These are phyloP conservation scores for Pyrenochaeta sp. DNA, from an alignment of 2,329 filamentous ascomycete species.

Conservation along the genomic window DNA sequence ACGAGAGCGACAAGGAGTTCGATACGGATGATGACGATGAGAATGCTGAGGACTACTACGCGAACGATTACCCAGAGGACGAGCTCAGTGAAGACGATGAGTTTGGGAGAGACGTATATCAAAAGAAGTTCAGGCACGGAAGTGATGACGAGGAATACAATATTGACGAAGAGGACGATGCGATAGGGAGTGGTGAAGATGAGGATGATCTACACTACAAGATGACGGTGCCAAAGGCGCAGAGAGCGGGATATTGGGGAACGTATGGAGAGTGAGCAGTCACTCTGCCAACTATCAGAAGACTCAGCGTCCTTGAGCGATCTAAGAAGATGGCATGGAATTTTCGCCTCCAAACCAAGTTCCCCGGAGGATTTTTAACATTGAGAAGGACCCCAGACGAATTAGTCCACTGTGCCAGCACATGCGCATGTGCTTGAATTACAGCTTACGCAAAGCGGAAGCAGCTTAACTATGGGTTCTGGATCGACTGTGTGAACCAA, in stretches of 20 bases:
- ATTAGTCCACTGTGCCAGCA: too few relatives aligned
- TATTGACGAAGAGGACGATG: slow-evolving; percentile 25
- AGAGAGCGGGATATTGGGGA: slow-evolving; percentile 37
- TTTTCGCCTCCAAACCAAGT: too few relatives aligned
- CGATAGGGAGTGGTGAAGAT: slow-evolving; percentile 34
- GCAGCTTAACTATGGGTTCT: too few relatives aligned
- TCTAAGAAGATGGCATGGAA: too few relatives aligned
- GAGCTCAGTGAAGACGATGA: slow-evolving; percentile 78
- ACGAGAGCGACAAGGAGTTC: slow-evolving; percentile 61
- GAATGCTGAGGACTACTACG: slow-evolving; percentile 79
- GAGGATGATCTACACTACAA: slow-evolving; percentile 41
- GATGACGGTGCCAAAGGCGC: slow-evolving; percentile 35
- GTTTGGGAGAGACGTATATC: slow-evolving; percentile 58
- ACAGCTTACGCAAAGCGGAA: too few relatives aligned
- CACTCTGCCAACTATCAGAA: too few relatives aligned
- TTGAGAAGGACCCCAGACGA: too few relatives aligned
- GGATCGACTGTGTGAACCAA: too few relatives aligned
- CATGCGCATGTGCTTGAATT: too few relatives aligned
- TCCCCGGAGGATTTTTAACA: too few relatives aligned
- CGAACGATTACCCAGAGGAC: slow-evolving; percentile 82
- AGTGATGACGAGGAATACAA: slow-evolving; percentile 54
- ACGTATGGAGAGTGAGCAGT: slow-evolving; percentile 19
- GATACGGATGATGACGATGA: slow-evolving; percentile 70
- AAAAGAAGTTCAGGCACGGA: slow-evolving; percentile 45
- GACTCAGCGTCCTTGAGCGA: too few relatives aligned